Evolutionary conservation across 202 grass and related monocot genomes (phyloP), one percentile per base, ranked within the genome.

Genomic region (Zoysia matrella): DNA sequence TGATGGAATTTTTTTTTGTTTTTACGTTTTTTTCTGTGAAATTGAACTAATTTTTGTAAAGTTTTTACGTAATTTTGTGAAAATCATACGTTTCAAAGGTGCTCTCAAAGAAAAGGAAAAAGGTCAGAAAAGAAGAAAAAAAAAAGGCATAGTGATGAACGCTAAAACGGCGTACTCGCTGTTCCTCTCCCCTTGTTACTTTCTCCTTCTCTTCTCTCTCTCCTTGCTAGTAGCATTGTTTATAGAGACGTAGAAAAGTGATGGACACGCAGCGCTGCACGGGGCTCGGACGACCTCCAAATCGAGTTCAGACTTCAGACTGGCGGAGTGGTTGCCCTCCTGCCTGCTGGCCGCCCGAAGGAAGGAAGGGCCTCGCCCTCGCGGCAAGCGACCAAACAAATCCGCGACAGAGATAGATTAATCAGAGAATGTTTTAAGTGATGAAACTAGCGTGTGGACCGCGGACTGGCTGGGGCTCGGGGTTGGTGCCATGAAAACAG

Each of bases 321-420:
- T 8, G 62, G 82, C 64, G 83, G 83, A 79, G 83, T 86, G 69
- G 83, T 79, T 86, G 88, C 30, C 30, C 30, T 36, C 1, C 30
- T 36, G 30, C 30, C 30, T 1, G 68, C 7, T 80, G 39, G 30
- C 4, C 7, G 16, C 62, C 72, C 46, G 65, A 3, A 66, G 52
- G 65, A 3, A 11, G 47, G 57, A 86, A 80, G 72, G 39, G 69
- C 73, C 67, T 73, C 30, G 30, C 30, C 73, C 67, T 73, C 72
- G 13, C 40, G 45, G 72, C 70, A 89, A 89, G 72, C 12, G 30
- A 36, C 30, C 30, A 36, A 36, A 36, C 30, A 36, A 36, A 36
- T 36, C 30, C 30, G 30, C 2, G 77, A 89, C 87, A 82, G 82
- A 82, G 52, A 72, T 46, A 36, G 30, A 46, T 46, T 5, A 67